Conservation (phyloP, 305 asterid genomes). For the Ilex paraguariensis region DNA sequence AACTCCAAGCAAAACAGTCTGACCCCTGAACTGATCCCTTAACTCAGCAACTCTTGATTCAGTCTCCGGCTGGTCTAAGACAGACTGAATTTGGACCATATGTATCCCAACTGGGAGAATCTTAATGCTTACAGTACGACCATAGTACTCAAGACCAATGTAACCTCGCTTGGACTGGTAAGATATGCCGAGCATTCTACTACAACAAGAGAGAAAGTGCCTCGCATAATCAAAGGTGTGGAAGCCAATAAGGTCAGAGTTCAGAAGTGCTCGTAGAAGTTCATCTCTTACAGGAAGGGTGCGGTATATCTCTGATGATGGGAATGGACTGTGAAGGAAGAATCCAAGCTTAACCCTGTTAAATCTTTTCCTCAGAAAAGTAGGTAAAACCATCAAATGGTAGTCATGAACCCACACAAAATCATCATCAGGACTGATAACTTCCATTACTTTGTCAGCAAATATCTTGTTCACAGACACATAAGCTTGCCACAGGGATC, state of each 20-base stretch:
- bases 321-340: conserved; percentile 81
- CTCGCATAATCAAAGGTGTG: conserved; percentile 88
- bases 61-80: conserved; percentile 64
- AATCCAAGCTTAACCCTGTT: conserved; percentile 81
- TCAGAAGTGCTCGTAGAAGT: conserved; percentile 68
- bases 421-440: conserved; percentile 79
- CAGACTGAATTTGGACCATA: conserved; percentile 66
- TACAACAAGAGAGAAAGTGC: conserved; percentile 86
- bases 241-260: conserved; percentile 82
- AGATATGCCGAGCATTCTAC: conserved; percentile 83
- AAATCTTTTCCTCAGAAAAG: conserved; percentile 78
- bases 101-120: conserved; percentile 89
- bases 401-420: conserved; percentile 90
- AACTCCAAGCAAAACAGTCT: conserved; percentile 72
- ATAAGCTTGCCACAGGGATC: conserved; percentile 81
- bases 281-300: conserved; percentile 78
- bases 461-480: conserved; percentile 85
- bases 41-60: conserved; percentile 55
- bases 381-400: conserved; percentile 85
- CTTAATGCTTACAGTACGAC: conserved; percentile 81
- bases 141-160: conserved; percentile 80
- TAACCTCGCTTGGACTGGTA: conserved; percentile 88
- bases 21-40: conserved; percentile 42
- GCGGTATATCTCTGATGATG: conserved; percentile 82
- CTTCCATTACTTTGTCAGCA: conserved; percentile 94